Evolutionary conservation across 2,329 filamentous ascomycete species (phyloP), one percentile per base, ranked within the genome.

Genomic region (Cryoendolithus antarcticus): DNA sequence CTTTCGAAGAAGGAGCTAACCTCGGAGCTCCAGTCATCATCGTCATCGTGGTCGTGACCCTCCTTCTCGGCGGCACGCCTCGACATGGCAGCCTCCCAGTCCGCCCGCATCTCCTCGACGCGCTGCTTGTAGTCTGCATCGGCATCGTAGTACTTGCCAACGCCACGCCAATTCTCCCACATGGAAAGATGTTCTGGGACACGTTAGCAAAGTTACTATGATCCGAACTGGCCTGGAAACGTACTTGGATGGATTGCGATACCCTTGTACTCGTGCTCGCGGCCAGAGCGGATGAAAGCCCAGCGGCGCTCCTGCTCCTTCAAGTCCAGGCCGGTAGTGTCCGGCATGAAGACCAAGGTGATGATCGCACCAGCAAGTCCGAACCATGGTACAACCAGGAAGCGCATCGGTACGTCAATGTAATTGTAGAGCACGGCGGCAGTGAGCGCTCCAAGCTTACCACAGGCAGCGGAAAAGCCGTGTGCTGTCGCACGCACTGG

Each of bases 251-350:
- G 86, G 43, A 96, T 78, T 44, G 89, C 89, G 39, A 94, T 80
- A 49, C 89, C 89, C 64, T 94, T 88, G 68, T 96, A 96, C 35
- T 95, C 85, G 24, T 76, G 46, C 49, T 79, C 80, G 44, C 77
- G 77, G 45, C 86, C 86, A 2, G 75, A 69, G 43, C 85, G 80
- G 59, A 96, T 85, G 64, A 81, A 95, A 41, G 71, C 65, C 88
- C 89, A 96, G 55, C 89, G 80, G 48, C 89, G 83, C 66, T 96
- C 89, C 66, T 95, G 88, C 64, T 96, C 89, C 71, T 94, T 93
- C 46, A 96, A 77, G 59, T 96, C 89, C 30, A 96, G 81, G 41
- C 89, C 89, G 7, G 88, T 95, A 53, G 89, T 96, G 60, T 96
- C 89, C n/a, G 89, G 89, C 27, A 96, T 78, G 72, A 86, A 96